Conservation (phyloP, 306 rosid genomes). For the Prunus mongolica region DNA sequence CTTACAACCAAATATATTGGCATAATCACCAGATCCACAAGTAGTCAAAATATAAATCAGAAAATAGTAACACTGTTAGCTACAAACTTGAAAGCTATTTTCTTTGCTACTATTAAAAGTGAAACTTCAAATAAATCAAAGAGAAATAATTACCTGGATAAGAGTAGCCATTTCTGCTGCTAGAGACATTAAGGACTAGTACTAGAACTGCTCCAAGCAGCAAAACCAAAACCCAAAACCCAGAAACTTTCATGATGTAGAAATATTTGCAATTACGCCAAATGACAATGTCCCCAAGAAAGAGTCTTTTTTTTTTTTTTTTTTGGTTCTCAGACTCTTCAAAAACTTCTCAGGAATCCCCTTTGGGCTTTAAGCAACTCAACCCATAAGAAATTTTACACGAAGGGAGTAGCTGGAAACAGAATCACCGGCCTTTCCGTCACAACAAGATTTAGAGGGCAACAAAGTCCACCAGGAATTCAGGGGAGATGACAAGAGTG, state of each 20-base stretch:
- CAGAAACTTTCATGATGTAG: slow-evolving; percentile 58
- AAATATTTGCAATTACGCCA: background rate
- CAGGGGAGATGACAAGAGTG: slow-evolving; percentile 15
- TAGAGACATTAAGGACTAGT: slow-evolving; percentile 26
- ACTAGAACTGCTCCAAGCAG: slow-evolving; percentile 25
- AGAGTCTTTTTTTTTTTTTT: background rate
- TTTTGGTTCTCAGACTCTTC: background rate
- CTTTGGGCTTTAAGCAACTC: slow-evolving; percentile 2
- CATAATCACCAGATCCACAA: background rate
- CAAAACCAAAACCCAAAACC: slow-evolving; percentile 39
- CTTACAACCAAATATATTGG: background rate
- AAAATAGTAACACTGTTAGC: background rate
- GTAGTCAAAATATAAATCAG: background rate
- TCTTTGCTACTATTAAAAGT: background rate
- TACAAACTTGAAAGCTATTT: background rate
- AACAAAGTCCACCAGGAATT: slow-evolving; percentile 22
- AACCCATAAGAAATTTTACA: slow-evolving; percentile 1
- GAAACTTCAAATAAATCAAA: background rate
- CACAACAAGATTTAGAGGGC: slow-evolving; percentile 9
- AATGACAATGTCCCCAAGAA: background rate
- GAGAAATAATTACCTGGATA: slow-evolving; percentile 30
- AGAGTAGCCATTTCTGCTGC: slow-evolving; percentile 16
- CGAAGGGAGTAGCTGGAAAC: background rate
- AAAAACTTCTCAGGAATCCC: too few species aligned
- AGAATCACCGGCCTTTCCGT: slow-evolving; percentile 10